These are phyloP conservation scores for Mrakia frigida DNA, from an alignment of 768 basidiomycete species.

Conservation along the genomic window DNA sequence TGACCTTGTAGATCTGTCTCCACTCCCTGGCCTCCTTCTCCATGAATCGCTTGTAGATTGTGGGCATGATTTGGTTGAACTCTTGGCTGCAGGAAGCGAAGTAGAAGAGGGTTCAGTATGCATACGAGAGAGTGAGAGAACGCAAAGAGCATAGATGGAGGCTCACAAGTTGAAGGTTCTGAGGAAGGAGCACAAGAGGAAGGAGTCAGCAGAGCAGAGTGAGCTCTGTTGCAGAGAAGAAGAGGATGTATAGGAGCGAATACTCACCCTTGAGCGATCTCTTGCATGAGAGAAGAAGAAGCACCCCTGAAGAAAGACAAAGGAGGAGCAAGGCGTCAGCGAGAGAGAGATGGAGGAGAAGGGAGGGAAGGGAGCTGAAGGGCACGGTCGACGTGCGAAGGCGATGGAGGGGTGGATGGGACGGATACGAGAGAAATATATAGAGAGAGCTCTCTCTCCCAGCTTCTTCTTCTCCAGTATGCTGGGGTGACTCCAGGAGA, in stretches of 20 bases:
- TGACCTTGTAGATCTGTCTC: constrained; percentile 96
- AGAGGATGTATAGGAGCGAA: not conserved
- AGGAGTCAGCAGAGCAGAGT: not conserved
- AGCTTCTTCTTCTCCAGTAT: not conserved
- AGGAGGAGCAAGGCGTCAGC: not conserved
- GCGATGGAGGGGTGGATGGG: not conserved
- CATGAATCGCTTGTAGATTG: constrained; percentile 64
- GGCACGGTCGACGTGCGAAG: not conserved
- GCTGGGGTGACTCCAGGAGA: not conserved
- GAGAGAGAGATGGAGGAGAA: not conserved
- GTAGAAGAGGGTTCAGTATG: not conserved
- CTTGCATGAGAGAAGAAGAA: constrained; percentile 95
- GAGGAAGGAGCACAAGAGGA: not conserved
- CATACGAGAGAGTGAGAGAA: not conserved
- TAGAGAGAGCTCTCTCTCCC: not conserved
- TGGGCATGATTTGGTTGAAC: constrained; percentile 99
- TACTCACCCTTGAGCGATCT: constrained; percentile 90
- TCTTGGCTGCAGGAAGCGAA: constrained; percentile 60
- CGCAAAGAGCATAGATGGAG: too few relatives aligned
- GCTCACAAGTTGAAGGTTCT: constrained; percentile 94
- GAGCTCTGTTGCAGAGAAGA: not conserved
- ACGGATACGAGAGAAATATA: too few relatives aligned
- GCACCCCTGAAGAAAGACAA: constrained; percentile 65
- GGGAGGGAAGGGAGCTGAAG: constrained; percentile 1
- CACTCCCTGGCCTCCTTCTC: constrained; percentile 98